Conservation (phyloP, 345 rosid genomes). For the Garcia nutans region DNA sequence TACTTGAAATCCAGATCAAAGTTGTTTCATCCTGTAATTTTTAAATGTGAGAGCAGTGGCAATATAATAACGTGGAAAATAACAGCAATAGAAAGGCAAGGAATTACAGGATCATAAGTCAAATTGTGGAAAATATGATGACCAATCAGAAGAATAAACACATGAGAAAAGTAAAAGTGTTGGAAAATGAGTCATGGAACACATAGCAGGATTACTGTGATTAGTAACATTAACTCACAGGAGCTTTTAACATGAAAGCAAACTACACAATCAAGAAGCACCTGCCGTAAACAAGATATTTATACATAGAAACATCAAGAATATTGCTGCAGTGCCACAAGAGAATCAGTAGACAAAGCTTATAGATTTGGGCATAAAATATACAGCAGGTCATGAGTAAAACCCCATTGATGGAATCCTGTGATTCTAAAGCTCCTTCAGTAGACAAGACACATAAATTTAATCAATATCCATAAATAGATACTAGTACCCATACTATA, state of each 20-base stretch:
- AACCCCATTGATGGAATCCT: no score
- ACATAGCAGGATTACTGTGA: not conserved
- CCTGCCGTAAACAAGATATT: not conserved
- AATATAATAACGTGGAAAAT: not conserved
- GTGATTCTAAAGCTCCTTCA: no score
- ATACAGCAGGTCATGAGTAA: no score
- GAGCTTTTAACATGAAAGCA: not conserved
- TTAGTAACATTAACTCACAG: not conserved
- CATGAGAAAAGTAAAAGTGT: not conserved
- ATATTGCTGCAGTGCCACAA: not conserved
- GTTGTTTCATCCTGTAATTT: conserved; percentile 80
- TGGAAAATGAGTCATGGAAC: not conserved
- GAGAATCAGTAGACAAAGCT: not conserved
- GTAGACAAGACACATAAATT: no score
- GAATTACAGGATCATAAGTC: not conserved
- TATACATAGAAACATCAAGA: not conserved
- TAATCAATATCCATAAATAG: no score
- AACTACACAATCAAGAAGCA: not conserved
- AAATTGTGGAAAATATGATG: not conserved
- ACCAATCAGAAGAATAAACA: conserved; percentile 11
- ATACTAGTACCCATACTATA: no score
- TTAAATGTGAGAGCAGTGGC: conserved; percentile 17
- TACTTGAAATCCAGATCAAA: conserved; percentile 84
- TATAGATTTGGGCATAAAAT: no score
- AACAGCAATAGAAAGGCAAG: not conserved